These are phyloP conservation scores for Aureobasidium sp. DNA, from an alignment of 2,329 filamentous ascomycete species.

Conservation along the genomic window DNA sequence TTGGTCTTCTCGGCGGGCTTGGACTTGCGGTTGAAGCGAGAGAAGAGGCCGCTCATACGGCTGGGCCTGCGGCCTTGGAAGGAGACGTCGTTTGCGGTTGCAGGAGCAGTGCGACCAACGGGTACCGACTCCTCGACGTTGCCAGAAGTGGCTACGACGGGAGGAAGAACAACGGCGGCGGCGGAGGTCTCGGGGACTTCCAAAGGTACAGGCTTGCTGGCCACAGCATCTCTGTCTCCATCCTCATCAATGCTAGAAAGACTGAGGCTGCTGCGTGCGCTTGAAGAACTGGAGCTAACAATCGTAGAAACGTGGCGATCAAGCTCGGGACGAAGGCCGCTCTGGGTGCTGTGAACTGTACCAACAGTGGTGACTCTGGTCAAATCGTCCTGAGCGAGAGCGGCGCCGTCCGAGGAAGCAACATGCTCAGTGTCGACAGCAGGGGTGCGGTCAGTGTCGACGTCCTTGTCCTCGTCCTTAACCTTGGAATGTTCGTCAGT, in stretches of 20 bases:
- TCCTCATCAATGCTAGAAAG: slow-evolving; percentile 15
- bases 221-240: neutral
- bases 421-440: neutral
- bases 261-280: slow-evolving; percentile 1
- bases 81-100: neutral
- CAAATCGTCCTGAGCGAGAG: slow-evolving; percentile 3
- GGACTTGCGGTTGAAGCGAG: slow-evolving; percentile 31
- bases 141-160: neutral
- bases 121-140: neutral
- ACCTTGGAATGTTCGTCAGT: neutral
- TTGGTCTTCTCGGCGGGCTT: slow-evolving; percentile 19
- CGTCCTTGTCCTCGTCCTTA: neutral
- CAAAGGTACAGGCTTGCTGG: neutral
- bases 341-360: neutral
- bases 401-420: neutral
- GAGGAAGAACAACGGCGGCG: neutral
- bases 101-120: slow-evolving; percentile 1
- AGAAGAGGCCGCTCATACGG: slow-evolving; percentile 27
- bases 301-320: slow-evolving; percentile 25
- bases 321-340: slow-evolving; percentile 17
- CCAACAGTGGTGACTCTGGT: neutral
- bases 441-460: neutral
- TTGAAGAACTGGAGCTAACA: slow-evolving; percentile 16
- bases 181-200: neutral
- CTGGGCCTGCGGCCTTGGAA: slow-evolving; percentile 19